Conservation (phyloP, 2,329 filamentous ascomycete genomes). For the Metarhizium robertsii region DNA sequence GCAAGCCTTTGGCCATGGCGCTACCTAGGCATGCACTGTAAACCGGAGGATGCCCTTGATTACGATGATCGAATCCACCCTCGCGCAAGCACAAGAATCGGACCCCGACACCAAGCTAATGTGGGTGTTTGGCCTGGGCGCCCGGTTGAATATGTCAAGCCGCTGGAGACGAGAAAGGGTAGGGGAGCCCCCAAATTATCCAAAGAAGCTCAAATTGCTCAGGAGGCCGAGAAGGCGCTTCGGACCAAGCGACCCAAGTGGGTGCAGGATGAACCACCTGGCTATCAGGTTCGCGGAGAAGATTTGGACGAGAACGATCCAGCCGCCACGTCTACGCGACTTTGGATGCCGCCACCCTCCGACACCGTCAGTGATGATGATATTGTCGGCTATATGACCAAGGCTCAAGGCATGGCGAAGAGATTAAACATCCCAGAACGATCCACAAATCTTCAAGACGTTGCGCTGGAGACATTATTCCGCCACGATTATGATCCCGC, state of each 20-base stretch:
- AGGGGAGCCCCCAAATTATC: slow-evolving; percentile 70
- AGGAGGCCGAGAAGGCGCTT: slow-evolving; percentile 73
- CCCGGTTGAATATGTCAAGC: slow-evolving; percentile 84
- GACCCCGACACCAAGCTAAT: slow-evolving; percentile 82
- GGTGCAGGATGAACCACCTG: slow-evolving; percentile 83
- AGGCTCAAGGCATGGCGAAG: slow-evolving; percentile 54
- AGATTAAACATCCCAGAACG: slow-evolving; percentile 61
- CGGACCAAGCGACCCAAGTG: slow-evolving; percentile 81
- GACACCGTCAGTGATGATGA: slow-evolving; percentile 42
- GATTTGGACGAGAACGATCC: slow-evolving; percentile 64
- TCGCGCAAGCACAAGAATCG: slow-evolving; percentile 83
- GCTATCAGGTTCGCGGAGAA: slow-evolving; percentile 77
- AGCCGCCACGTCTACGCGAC: slow-evolving; percentile 61
- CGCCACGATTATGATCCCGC: slow-evolving; percentile 62
- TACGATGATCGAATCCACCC: slow-evolving; percentile 98
- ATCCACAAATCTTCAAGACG: slow-evolving; percentile 81
- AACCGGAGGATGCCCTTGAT: slow-evolving; percentile 88
- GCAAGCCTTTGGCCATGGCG: slow-evolving; percentile 94
- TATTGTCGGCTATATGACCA: slow-evolving; percentile 68
- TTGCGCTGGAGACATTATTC: slow-evolving; percentile 66
- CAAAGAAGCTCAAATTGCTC: slow-evolving; percentile 72
- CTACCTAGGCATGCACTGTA: slow-evolving; percentile 91
- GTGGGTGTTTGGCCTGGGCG: slow-evolving; percentile 78
- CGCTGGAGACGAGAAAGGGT: slow-evolving; percentile 74
- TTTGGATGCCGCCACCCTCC: slow-evolving; percentile 68